Conservation (phyloP, 1,284 basidiomycete genomes). For the Serendipita sp. region DNA sequence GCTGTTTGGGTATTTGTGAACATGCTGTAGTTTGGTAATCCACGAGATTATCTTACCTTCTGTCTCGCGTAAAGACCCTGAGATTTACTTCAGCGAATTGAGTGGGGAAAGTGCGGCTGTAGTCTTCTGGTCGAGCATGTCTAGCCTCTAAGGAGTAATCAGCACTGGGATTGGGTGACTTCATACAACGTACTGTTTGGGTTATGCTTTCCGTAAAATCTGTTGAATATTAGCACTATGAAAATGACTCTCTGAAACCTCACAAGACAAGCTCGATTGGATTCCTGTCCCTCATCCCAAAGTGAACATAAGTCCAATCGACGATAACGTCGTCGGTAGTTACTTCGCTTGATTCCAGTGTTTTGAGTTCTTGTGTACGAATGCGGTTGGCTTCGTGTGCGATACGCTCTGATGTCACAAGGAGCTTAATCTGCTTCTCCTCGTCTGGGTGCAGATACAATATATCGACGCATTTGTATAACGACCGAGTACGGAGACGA, state of each 20-base stretch:
- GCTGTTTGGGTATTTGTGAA: conserved; percentile 18
- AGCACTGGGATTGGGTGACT: not conserved
- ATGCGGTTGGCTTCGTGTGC: conserved; percentile 32
- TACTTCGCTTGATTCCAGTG: conserved; percentile 20
- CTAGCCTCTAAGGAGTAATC: conserved; percentile 9
- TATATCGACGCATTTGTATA: conserved; percentile 57
- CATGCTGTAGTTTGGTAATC: not conserved
- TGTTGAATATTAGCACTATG: conserved; percentile 23
- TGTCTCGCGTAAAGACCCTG: conserved; percentile 52
- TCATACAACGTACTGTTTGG: conserved; percentile 32
- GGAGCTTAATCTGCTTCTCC: conserved; percentile 23
- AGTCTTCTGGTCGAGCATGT: conserved; percentile 37
- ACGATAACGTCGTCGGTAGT: conserved; percentile 44
- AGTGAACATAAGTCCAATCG: conserved; percentile 46
- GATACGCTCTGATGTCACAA: conserved; percentile 40
- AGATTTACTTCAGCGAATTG: conserved; percentile 50
- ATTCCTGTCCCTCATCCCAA: conserved; percentile 57
- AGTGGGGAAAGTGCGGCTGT: conserved; percentile 46
- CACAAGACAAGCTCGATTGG: conserved; percentile 33
- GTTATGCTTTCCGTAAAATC: conserved; percentile 59
- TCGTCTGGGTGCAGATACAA: conserved; percentile 40
- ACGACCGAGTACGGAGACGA: conserved; percentile 42
- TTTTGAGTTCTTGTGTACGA: conserved; percentile 7
- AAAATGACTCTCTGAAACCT: not conserved
- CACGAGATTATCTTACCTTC: conserved; percentile 21